Evolutionary conservation across 106 monocot genomes (phyloP), one percentile per base, ranked within the genome.

Genomic region (Acanthochlamys bracteata): DNA sequence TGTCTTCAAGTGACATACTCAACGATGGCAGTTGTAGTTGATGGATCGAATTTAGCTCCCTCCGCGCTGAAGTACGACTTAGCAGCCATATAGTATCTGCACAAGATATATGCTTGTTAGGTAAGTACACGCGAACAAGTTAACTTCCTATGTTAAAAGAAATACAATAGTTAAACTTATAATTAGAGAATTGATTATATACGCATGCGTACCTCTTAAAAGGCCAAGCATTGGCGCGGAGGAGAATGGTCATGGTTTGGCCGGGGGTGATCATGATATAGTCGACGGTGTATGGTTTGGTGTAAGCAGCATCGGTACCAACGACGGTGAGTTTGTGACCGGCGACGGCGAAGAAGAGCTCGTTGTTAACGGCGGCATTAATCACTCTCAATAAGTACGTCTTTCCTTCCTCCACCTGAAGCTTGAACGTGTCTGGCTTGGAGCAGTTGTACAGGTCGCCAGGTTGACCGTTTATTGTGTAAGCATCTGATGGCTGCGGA

Each of bases 391-490:
- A 77, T 22, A 88, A 80, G 60, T 85, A 85, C 12, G 60, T 79
- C 63, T 65, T 77, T 42, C 84, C 84, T 13, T 61, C 43, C 21
- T 74, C 70, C 20, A 85, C 89, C 25, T n/a, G 16, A 13, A 74
- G n/a, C 2, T n/a, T 69, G 67, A 71, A 70, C 0, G 79, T 84
- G 7, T 78, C 74, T 51, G 55, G 25, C 20, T 65, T 40, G 10
- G 77, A 72, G 71, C 85, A 81, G 0, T 70, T 74, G 51, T 74
- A 73, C 47, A 78, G 56, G 60, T 81, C 74, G 0, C 85, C 85
- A 0, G 85, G 85, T 11, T 72, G 85, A 16, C 78, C 81, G 55
- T 85, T 85, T 59, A 85, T 81, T 45, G 81, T 85, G 74, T 69
- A 77, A 22, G 81, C 78, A 20, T 84, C 77, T 4, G 84, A 84